Base-by-base conservation (phyloP, 2,329 filamentous ascomycete genomes). In the Penicillium freii region DNA sequence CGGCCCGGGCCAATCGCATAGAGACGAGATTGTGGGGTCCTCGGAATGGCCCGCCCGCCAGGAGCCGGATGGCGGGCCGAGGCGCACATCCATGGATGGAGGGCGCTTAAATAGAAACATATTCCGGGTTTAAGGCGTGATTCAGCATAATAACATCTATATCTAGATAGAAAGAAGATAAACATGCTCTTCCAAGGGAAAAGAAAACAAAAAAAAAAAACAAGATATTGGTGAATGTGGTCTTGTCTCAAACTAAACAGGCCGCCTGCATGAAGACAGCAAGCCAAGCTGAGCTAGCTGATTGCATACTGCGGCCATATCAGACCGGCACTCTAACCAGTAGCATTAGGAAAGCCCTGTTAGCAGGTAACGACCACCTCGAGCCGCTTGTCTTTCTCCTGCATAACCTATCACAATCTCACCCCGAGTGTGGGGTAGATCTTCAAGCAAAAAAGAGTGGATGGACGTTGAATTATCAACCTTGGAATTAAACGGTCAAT, bases 121-220 rank as follows among this genome's bases (percentile, higher is more conserved):
- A n/a, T n/a, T n/a, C 3, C 9, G 17, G 3, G 34, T 9, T 10
- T n/a, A n/a, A 38, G 34, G 34, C 17, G 8, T 38, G 34, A n/a
- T 38, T 38, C 1, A 5, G 17, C 8, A 3, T n/a, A n/a, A n/a
- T 8, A n/a, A 36, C 4, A 36, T 17, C 6, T 36, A 36, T n/a
- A 38, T 9, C 17, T 38, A 36, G 2, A 15, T 38, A n/a, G 13
- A n/a, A 38, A 38, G 17, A n/a, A 38, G 3, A 38, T n/a, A 9
- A 8, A n/a, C 4, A 38, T 17, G 7, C 17, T 2, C 17, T 38
- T n/a, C 17, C 7, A 10, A 38, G 17, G 33, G 33, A 11, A 15
- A 2, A 3, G 11, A 4, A 2, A n/a, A 17, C 3, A n/a, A 2
- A 9, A 8, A 17, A 8, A 17, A 8, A 3, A n/a, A n/a, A 9